A percentile compares a stretch with the other conserved stretches of the same genome.
phyloP scores from a whole-genome alignment of 1,284 basidiomycete genomes.

The Porodaedalea pini region DNA sequence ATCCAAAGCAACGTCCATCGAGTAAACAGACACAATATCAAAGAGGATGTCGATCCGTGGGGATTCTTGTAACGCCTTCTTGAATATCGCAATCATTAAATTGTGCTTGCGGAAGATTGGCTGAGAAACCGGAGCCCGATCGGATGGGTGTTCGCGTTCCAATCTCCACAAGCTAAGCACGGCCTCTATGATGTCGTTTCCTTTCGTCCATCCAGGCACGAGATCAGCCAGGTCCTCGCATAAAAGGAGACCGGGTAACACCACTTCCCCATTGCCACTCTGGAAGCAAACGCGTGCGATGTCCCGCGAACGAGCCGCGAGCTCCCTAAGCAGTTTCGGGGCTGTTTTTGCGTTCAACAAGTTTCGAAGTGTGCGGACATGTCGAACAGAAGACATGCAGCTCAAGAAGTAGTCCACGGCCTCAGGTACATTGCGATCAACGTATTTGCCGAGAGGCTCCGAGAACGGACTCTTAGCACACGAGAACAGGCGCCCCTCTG shows the following conservation, averaged over 20 bases:
- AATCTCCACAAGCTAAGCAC: slow-evolving; percentile 73
- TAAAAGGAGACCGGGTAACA: slow-evolving; percentile 71
- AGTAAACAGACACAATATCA: slow-evolving; percentile 83
- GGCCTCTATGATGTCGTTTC: slow-evolving; percentile 62
- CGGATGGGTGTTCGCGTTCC: slow-evolving; percentile 34
- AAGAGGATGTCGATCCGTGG: slow-evolving; percentile 87
- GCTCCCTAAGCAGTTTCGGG: slow-evolving; percentile 71
- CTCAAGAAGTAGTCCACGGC: slow-evolving; percentile 84
- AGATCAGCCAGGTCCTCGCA: slow-evolving; percentile 73
- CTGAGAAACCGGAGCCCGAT: slow-evolving; percentile 43
- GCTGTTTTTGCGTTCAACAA: slow-evolving; percentile 78
- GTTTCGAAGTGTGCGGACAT: slow-evolving; percentile 78
- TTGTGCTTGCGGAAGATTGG: slow-evolving; percentile 63
- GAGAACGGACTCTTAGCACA: slow-evolving; percentile 92
- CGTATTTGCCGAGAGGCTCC: slow-evolving; percentile 86
- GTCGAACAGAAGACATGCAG: slow-evolving; percentile 69
- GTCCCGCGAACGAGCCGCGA: slow-evolving; percentile 59
- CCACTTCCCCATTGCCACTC: slow-evolving; percentile 48
- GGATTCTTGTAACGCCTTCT: slow-evolving; percentile 60
- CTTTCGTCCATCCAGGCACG: slow-evolving; percentile 73
- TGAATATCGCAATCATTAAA: slow-evolving; percentile 75
- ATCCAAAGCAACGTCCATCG: slow-evolving; percentile 81
- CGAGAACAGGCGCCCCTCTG: slow-evolving; percentile 89
- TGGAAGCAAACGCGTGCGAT: slow-evolving; percentile 63
- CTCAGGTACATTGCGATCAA: slow-evolving; percentile 87